Conservation (phyloP, 2,329 filamentous ascomycete genomes). For the Parastagonospora nodorum region DNA sequence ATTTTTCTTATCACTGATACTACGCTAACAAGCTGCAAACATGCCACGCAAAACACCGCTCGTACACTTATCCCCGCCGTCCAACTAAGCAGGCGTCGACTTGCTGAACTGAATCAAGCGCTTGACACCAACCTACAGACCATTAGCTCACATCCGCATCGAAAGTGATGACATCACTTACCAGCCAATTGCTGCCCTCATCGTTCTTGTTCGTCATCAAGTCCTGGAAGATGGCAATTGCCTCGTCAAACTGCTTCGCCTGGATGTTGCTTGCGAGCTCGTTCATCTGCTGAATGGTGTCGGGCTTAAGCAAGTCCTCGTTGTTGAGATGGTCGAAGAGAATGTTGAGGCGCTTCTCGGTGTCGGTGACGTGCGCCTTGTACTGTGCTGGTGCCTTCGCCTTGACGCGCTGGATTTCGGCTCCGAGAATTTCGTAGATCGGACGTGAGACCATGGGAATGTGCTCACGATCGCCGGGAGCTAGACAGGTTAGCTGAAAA, state of each 20-base stretch:
- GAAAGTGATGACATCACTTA: conserved; percentile 38
- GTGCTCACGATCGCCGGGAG: conserved; percentile 83
- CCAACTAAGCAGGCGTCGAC: conserved; percentile 28
- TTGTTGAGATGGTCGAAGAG: conserved; percentile 99
- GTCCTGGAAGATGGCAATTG: conserved; percentile 50
- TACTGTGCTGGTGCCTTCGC: conserved; percentile 84
- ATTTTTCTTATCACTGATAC: conserved; percentile 9
- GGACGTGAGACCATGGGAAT: conserved; percentile 78
- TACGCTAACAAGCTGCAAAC: conserved; percentile 1
- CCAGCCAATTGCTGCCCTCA: conserved; percentile 58
- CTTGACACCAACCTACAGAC: conserved; percentile 42
- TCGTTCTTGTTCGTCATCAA: conserved; percentile 55
- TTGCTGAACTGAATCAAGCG: conserved; percentile 47
- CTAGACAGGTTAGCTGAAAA: conserved; percentile 40
- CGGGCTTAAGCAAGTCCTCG: conserved; percentile 81
- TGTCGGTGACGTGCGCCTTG: conserved; percentile 87
- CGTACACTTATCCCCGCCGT: background rate
- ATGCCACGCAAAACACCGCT: background rate
- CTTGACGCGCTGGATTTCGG: conserved; percentile 88
- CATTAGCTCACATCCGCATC: conserved; percentile 6
- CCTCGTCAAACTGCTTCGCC: conserved; percentile 52
- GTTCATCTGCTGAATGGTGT: conserved; percentile 71
- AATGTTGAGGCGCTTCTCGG: conserved; percentile 87
- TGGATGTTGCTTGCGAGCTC: conserved; percentile 56
- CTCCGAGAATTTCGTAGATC: conserved; percentile 78